Conservation (phyloP, 345 rosid genomes). For the Acer yangbiense region DNA sequence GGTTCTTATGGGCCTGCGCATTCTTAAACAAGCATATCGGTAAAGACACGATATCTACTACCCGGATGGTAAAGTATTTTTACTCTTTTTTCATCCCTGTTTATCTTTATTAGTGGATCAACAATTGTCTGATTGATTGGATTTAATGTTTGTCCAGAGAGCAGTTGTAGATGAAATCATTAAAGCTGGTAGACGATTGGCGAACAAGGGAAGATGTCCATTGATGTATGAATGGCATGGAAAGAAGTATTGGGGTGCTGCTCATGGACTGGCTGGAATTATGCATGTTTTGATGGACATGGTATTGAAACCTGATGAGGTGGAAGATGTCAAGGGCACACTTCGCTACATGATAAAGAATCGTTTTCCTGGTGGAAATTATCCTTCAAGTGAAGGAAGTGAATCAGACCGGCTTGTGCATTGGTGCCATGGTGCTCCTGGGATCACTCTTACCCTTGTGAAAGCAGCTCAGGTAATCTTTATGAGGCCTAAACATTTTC, state of each 20-base stretch:
- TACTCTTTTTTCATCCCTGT: neutral
- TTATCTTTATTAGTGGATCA: neutral
- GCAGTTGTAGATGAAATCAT: slow-evolving; percentile 54
- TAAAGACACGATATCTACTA: slow-evolving; percentile 45
- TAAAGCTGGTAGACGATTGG: slow-evolving; percentile 48
- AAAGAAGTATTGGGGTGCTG: slow-evolving; percentile 73
- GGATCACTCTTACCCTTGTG: slow-evolving; percentile 59
- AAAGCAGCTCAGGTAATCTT: slow-evolving; percentile 57
- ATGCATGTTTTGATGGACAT: slow-evolving; percentile 68
- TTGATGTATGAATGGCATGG: slow-evolving; percentile 86
- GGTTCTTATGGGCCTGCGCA: slow-evolving; percentile 69
- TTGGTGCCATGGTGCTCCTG: slow-evolving; percentile 85
- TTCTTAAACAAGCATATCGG: slow-evolving; percentile 66
- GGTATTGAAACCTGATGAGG: slow-evolving; percentile 59
- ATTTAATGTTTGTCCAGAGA: slow-evolving; percentile 41
- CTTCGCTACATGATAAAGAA: slow-evolving; percentile 56
- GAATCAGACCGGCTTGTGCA: slow-evolving; percentile 51
- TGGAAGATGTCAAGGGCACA: slow-evolving; percentile 65
- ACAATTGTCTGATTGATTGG: slow-evolving; percentile 4
- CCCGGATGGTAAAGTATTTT: slow-evolving; percentile 35
- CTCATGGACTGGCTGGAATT: slow-evolving; percentile 75
- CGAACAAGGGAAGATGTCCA: slow-evolving; percentile 48
- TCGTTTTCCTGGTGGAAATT: slow-evolving; percentile 65
- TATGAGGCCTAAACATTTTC: neutral
- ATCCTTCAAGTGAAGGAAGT: slow-evolving; percentile 62